A percentile compares a stretch with the other conserved stretches of the same genome.
phyloP scores from a whole-genome alignment of 495 filamentous ascomycete genomes.

The Neurospora terricola region DNA sequence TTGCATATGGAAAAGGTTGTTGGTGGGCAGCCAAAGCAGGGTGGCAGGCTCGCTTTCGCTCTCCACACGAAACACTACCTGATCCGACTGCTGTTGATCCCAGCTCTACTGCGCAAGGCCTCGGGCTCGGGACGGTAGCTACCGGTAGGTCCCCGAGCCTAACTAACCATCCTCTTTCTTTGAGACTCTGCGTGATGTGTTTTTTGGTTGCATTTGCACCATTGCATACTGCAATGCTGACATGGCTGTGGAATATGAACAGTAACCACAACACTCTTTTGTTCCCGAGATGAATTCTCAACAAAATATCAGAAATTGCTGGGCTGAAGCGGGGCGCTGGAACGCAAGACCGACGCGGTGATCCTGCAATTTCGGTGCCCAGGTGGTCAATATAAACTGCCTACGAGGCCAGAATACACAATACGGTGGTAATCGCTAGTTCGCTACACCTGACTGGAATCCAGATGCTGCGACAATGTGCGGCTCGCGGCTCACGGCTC shows the following conservation, averaged over 20 bases:
- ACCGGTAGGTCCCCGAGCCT: background rate
- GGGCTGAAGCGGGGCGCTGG: background rate
- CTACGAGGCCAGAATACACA: background rate
- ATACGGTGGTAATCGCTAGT: background rate
- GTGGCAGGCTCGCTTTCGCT: background rate
- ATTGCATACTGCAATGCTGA: background rate
- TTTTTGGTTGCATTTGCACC: background rate
- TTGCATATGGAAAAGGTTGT: background rate
- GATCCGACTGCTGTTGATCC: background rate
- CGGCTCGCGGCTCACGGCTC: background rate
- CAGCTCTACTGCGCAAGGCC: background rate
- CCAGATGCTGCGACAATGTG: background rate
- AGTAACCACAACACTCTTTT: background rate
- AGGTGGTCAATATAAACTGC: background rate
- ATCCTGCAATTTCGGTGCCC: background rate
- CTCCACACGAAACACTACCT: background rate
- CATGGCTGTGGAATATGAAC: background rate
- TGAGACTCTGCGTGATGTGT: background rate
- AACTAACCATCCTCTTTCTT: background rate
- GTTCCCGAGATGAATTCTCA: background rate
- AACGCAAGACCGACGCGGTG: background rate
- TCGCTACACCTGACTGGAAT: background rate
- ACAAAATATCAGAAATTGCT: background rate
- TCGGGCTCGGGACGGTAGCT: background rate
- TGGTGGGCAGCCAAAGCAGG: background rate